Base-by-base conservation (phyloP, 352 stramenopile genomes). In the Globisporangium alternatum region DNA sequence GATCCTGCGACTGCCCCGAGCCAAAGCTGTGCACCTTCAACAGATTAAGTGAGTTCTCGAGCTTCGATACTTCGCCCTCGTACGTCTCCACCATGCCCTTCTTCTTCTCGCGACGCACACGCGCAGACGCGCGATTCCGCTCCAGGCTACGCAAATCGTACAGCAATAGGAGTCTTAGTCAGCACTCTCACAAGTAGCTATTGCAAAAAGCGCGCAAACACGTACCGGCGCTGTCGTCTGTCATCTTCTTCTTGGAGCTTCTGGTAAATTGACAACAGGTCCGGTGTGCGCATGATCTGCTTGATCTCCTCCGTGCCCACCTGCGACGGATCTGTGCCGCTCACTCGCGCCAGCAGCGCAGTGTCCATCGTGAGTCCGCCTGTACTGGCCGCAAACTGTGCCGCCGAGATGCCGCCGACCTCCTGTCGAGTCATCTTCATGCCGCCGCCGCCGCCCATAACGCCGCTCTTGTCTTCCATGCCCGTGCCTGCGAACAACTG, bases 41-140 rank as follows among this genome's bases (percentile, higher is more conserved):
- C 67, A 93, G 67, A 64, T 90, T 91, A 13, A 96, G 65, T 49
- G 79, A 89, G 60, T 81, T 91, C 64, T 96, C 87, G 13, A 96
- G 84, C 66, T 96, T 91, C n/a, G 86, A 91, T 3, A 96, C 87
- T 68, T 93, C 83, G 28, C 48, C 77, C 60, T 96, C 87, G 65
- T 93, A 96, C 22, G 84, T 94, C 64, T 96, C 87, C 22, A 96
- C 86, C 78, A 96, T 90, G 9, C 77, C 80, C 56, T 93, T 94
- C 72, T 96, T 96, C 71, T 95, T 95, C 57, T 94, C 84, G 3
- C 87, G 87, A 41, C 87, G 83, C 53, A 95, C 80, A 56, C 84
- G 76, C 15, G 87, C 87, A 4, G 87, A 94, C 19, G 86, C 84
- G 28, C 87, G 82, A 67, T 94, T 94, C 49, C 86, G 81, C 43